phyloP scores from a whole-genome alignment of 345 rosid genomes.

The Citrus hindsii region DNA sequence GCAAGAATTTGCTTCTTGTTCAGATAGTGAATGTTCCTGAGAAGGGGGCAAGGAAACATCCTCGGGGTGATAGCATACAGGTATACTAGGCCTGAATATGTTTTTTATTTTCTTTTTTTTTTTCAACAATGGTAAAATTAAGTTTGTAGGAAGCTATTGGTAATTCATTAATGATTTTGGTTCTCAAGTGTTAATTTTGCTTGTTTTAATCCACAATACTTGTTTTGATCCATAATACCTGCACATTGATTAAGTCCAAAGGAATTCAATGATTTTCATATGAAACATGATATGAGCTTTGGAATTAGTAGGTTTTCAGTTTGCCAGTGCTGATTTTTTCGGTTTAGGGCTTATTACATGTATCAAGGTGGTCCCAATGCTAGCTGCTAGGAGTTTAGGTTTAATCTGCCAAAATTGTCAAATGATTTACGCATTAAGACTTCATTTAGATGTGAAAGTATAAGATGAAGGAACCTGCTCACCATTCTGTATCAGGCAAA shows the following conservation, averaged over 20 bases:
- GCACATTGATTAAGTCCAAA: not conserved
- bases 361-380: not conserved
- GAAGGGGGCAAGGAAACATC: conserved; percentile 98
- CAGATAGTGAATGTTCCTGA: conserved; percentile 97
- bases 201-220: not conserved
- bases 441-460: not conserved
- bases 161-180: not conserved
- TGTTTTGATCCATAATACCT: not conserved
- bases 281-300: not conserved
- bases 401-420: not conserved
- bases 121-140: not conserved
- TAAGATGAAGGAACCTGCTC: not conserved
- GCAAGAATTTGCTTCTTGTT: conserved; percentile 18
- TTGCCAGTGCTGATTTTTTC: not conserved
- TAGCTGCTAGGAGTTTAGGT: not conserved
- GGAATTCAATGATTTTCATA: not conserved
- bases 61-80: conserved; percentile 95
- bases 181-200: not conserved
- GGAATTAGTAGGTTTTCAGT: not conserved
- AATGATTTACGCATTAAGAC: not conserved
- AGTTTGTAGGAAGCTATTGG: not conserved
- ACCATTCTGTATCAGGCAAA: not conserved
- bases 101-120: not conserved
- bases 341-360: not conserved
- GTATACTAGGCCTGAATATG: conserved; percentile 26